Evolutionary conservation across 768 basidiomycete genomes (phyloP), one percentile per base, ranked within the genome.

Genomic region (Candolleomyces aberdarensis): DNA sequence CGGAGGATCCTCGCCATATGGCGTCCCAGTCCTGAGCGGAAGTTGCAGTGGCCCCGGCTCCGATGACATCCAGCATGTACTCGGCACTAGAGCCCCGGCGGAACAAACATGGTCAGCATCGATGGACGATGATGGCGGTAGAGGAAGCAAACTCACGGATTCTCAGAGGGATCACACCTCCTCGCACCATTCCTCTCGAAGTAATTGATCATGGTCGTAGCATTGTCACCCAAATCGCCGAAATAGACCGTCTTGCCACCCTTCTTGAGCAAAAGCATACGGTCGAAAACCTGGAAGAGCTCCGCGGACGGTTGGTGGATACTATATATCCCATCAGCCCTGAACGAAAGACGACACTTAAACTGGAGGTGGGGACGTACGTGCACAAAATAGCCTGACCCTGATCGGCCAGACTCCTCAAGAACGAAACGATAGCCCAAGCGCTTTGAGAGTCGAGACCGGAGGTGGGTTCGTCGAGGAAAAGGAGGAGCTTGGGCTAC

Each of bases 361-460:
- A 9, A 19, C 36, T 14, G 40, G 49, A 41, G 26, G 43, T 41
- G 62, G 50, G 50, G 31, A 75, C 85, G 57, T 65, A 86, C 78
- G 91, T 95, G 86, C 93, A 95, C 29, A 96, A 77, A 67, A 96
- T 94, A 29, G 92, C 90, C 68, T 94, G 93, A 1, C 94, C 94
- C 58, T 83, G 83, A 59, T 90, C 82, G 5, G 92, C 91, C 31
- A 96, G 83, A 41, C 86, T 82, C 5, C 87, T 79, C 53, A 95
- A 75, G 79, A 95, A 92, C 5, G 80, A 77, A 54, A 92, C 75
- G 64, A 94, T 92, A 31, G 87, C 87, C 91, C 91, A 92, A 3
- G 93, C 92, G 50, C 87, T 89, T 71, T 94, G 91, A 13, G 91
- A 92, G 69, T 94, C 92, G 14, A 95, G 81, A 57, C 93, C 92